phyloP scores from a whole-genome alignment of 768 basidiomycete genomes.

The Thelephora aurantiotincta region DNA sequence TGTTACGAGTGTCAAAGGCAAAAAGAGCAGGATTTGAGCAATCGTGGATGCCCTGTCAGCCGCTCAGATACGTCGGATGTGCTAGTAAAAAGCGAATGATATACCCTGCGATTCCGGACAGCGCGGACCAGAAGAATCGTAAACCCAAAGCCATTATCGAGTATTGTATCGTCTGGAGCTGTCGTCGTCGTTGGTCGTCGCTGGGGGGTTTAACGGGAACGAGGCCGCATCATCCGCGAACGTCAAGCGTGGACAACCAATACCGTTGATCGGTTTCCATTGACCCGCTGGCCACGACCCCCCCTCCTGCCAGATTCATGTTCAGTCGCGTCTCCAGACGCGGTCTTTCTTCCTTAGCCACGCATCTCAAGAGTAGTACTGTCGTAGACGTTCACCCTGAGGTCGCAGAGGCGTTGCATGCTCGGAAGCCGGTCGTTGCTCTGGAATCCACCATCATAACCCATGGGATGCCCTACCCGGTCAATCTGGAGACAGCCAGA shows the following conservation, averaged over 20 bases:
- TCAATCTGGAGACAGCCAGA: slow-evolving; percentile 54
- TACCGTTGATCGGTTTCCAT: not conserved
- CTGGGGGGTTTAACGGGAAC: too few species aligned
- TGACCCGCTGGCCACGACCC: not conserved
- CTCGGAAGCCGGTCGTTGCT: slow-evolving; percentile 63
- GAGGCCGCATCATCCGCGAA: too few species aligned
- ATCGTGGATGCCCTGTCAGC: slow-evolving; percentile 52
- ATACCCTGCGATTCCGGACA: slow-evolving; percentile 10
- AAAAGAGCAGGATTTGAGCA: slow-evolving; percentile 68
- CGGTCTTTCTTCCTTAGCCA: slow-evolving; percentile 9
- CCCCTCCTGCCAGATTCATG: not conserved
- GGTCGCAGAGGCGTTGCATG: slow-evolving; percentile 63
- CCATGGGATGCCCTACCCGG: slow-evolving; percentile 80
- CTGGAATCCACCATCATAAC: slow-evolving; percentile 89
- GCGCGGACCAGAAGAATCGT: slow-evolving; percentile 10
- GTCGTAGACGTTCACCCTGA: slow-evolving; percentile 68
- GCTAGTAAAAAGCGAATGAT: slow-evolving; percentile 1
- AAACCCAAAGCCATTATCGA: not conserved
- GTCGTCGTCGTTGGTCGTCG: too few species aligned
- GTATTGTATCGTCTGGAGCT: too few species aligned
- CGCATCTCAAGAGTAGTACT: slow-evolving; percentile 11
- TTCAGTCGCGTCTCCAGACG: not conserved
- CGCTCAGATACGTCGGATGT: slow-evolving; percentile 3
- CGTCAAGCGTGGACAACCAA: too few species aligned
- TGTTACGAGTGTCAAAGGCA: slow-evolving; percentile 75